phyloP scores from a whole-genome alignment of 1,284 basidiomycete genomes.

The Mycosarcoma maydis region DNA sequence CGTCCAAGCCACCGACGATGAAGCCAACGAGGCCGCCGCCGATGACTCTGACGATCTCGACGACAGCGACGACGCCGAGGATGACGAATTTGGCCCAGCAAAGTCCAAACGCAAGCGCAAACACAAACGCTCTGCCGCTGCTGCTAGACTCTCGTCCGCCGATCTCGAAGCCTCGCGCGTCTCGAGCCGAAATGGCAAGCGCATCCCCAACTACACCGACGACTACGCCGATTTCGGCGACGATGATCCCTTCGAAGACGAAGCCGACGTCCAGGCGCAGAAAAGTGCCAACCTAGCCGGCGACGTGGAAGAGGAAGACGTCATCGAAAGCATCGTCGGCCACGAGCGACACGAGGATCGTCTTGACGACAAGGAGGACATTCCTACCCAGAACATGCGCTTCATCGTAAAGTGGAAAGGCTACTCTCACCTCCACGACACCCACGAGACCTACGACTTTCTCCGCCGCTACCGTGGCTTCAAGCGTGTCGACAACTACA shows the following conservation, averaged over 20 bases:
- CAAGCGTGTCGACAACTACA: conserved; percentile 99
- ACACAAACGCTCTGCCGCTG: conserved; percentile 17
- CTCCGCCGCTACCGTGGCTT: conserved; percentile 85
- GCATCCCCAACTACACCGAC: conserved; percentile 66
- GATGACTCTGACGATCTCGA: conserved; percentile 72
- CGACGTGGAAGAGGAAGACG: conserved; percentile 63
- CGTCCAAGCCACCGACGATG: conserved; percentile 66
- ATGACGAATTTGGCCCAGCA: conserved; percentile 44
- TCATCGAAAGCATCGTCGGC: conserved; percentile 69
- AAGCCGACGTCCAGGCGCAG: conserved; percentile 47
- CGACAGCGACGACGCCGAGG: conserved; percentile 79
- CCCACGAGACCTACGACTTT: conserved; percentile 95
- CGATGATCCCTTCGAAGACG: conserved; percentile 65
- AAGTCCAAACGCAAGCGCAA: conserved; percentile 29
- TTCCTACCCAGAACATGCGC: conserved; percentile 67
- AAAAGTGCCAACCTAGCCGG: conserved; percentile 22
- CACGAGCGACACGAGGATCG: conserved; percentile 66
- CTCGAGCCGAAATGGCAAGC: conserved; percentile 56
- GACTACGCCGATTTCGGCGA: conserved; percentile 62
- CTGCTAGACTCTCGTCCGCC: conserved; percentile 33
- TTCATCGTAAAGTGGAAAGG: conserved; percentile 69
- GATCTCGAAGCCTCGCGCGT: conserved; percentile 55
- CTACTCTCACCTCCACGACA: conserved; percentile 75
- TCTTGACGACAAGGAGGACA: conserved; percentile 65
- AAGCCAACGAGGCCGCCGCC: conserved; percentile 69